Conservation (phyloP, 192 early-diverging fungal species). For the Coemansia sp. region DNA sequence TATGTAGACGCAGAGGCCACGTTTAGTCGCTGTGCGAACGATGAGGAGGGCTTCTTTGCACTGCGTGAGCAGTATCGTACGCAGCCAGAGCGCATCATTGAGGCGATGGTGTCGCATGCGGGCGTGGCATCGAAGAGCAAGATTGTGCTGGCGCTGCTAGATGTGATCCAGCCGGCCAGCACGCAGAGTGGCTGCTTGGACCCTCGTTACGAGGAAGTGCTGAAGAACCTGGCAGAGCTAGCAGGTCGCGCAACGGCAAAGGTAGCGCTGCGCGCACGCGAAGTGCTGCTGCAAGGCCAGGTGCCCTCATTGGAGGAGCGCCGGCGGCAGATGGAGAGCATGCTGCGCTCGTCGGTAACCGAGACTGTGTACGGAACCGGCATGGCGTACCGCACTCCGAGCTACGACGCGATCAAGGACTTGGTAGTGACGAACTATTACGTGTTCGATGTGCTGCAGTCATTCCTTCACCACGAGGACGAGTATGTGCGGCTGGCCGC, state of each 20-base stretch:
- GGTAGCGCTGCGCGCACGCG: constrained; percentile 92
- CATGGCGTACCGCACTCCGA: constrained; percentile 67
- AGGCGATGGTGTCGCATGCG: constrained; percentile 76
- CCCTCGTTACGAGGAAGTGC: constrained; percentile 70
- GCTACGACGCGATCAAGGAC: constrained; percentile 75
- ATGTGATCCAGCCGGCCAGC: constrained; percentile 69
- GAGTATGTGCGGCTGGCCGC: constrained; percentile 77
- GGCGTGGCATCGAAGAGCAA: constrained; percentile 79
- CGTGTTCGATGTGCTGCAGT: constrained; percentile 91
- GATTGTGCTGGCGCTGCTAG: constrained; percentile 74
- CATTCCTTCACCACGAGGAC: constrained; percentile 89
- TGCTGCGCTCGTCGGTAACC: constrained; percentile 72
- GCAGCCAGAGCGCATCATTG: constrained; percentile 69
- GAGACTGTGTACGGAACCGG: constrained; percentile 78
- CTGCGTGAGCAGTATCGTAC: constrained; percentile 86
- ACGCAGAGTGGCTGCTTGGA: constrained; percentile 63
- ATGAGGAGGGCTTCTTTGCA: constrained; percentile 82
- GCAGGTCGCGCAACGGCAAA: constrained; percentile 73
- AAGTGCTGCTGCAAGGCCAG: constrained; percentile 90
- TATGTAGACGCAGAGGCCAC: constrained; percentile 85
- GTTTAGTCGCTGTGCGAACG: constrained; percentile 69
- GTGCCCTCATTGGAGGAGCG: constrained; percentile 91
- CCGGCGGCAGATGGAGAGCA: constrained; percentile 76
- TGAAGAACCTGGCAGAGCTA: constrained; percentile 79
- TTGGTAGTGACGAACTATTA: constrained; percentile 92